Percentiles rank a stretch among this genome's conserved stretches.
These are phyloP conservation scores for Collybia nuda DNA, from an alignment of 768 basidiomycete genomes.

Conservation along the genomic window DNA sequence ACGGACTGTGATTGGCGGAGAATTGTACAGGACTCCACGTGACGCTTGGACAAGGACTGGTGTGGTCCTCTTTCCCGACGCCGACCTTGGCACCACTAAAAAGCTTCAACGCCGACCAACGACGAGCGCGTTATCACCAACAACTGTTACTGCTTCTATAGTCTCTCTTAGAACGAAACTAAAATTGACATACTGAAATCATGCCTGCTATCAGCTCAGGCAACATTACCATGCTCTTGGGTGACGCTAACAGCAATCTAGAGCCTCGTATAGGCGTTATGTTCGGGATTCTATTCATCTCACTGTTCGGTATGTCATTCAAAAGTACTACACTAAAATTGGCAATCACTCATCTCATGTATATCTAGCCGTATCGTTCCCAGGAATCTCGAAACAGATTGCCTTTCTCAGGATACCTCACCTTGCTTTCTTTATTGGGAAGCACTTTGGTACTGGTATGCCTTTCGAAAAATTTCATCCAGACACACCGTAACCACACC, in stretches of 20 bases:
- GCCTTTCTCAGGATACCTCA: conserved; percentile 60
- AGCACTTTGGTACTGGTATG: conserved; percentile 80
- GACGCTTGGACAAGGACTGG: too few relatives aligned
- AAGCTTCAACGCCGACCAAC: too few relatives aligned
- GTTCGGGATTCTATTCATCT: conserved; percentile 55
- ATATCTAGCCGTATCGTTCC: conserved; percentile 66
- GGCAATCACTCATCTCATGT: neutral
- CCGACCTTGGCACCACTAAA: too few relatives aligned
- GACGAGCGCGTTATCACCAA: too few relatives aligned
- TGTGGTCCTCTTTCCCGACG: too few relatives aligned
- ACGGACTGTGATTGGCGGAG: too few relatives aligned
- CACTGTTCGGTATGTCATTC: conserved; percentile 56
- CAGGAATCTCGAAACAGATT: conserved; percentile 56
- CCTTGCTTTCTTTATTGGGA: conserved; percentile 79
- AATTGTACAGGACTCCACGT: too few relatives aligned
- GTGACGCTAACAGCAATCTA: neutral
- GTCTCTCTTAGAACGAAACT: too few relatives aligned
- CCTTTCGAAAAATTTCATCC: neutral
- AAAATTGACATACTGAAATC: too few relatives aligned
- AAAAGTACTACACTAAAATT: neutral
- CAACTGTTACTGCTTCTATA: too few relatives aligned
- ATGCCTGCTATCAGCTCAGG: too few relatives aligned
- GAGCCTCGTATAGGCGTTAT: conserved; percentile 34
- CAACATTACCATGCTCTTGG: neutral
- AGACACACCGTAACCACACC: neutral